Base-by-base conservation (phyloP, 2,329 filamentous ascomycete genomes). In the Neofusicoccum sp. region DNA sequence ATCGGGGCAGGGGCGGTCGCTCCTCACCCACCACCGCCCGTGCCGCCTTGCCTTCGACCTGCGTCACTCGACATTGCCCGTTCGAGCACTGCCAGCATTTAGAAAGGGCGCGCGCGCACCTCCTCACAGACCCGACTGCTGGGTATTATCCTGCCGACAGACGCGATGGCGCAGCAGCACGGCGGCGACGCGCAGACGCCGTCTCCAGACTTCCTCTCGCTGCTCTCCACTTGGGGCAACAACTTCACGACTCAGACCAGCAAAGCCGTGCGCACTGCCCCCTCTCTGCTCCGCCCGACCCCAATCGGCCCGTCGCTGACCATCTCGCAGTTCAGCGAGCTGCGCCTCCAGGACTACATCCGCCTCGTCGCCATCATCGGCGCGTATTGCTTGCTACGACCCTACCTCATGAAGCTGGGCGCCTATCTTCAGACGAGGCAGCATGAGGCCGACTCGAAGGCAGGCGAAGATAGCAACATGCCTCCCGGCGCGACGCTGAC, bases 291-390 rank as follows among this genome's bases (percentile, higher is more conserved):
- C 49, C 45, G 44, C 61, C 50, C 29, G 41, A 29, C 7, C 31
- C 14, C 34, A 16, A 44, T 12, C 37, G 39, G 16, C 59, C 54
- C 54, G 31, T 41, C 6, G 22, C 61, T 41, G 11, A 64, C 45
- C 3, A 3, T 4, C 7, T 6, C 75, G 68, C 77, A 81, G 48
- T 77, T 83, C 69, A 73, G 76, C 33, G 69, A 76, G 33, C 77
- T 84, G 67, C 76, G 74, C 49, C 64, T 74, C 37, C 72, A 77
- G 64, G 80, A 82, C 68, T 84, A 80, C 76, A 78, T 95, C 69
- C 89, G 91, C 52, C 82, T 95, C 64, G 77, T 92, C 68, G 83
- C 87, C 67, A 84, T 92, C 65, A 84, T 92, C 22, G 86, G 91
- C 70, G 88, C 85, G 62, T 96, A 94, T 79, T 73, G 88, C 67